A percentile compares a stretch with the other conserved stretches of the same genome.
These are phyloP conservation scores for Mrakia blollopis DNA, from an alignment of 768 basidiomycete species.

Conservation along the genomic window DNA sequence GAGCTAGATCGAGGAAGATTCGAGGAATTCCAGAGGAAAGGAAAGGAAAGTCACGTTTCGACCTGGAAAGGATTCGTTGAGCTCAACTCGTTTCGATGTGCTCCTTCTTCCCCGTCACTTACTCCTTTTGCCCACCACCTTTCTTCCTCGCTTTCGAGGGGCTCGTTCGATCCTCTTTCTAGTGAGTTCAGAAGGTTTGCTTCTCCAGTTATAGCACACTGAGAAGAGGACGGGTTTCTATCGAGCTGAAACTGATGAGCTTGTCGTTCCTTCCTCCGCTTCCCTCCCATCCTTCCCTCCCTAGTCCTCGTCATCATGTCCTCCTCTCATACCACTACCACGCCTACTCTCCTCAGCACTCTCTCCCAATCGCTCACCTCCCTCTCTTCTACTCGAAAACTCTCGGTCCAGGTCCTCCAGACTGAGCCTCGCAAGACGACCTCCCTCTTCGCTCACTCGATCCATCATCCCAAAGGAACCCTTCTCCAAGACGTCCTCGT, in stretches of 20 bases:
- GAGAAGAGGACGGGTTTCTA: too few species aligned
- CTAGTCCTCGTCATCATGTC: neutral
- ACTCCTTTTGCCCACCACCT: too few species aligned
- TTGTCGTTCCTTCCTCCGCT: neutral
- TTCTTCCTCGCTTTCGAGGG: too few species aligned
- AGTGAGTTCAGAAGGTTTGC: too few species aligned
- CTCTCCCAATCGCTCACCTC: conserved; percentile 1
- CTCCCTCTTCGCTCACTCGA: conserved; percentile 67
- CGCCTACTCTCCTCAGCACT: neutral
- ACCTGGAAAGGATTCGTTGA: too few species aligned
- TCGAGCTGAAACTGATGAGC: neutral
- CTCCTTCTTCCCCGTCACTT: too few species aligned
- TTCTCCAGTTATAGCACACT: too few species aligned
- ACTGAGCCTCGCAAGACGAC: conserved; percentile 63
- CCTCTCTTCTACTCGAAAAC: conserved; percentile 3
- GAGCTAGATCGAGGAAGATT: too few species aligned
- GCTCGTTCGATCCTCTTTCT: too few species aligned
- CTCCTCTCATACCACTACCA: neutral
- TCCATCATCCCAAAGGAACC: conserved; percentile 52
- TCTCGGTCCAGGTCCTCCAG: conserved; percentile 60
- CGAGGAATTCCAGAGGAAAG: too few species aligned
- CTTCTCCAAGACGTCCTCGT: conserved; percentile 73
- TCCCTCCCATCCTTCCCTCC: neutral
- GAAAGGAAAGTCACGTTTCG: too few species aligned
- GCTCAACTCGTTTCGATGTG: too few species aligned